phyloP scores from a whole-genome alignment of 1,284 basidiomycete genomes.

The Austropuccinia psidii region DNA sequence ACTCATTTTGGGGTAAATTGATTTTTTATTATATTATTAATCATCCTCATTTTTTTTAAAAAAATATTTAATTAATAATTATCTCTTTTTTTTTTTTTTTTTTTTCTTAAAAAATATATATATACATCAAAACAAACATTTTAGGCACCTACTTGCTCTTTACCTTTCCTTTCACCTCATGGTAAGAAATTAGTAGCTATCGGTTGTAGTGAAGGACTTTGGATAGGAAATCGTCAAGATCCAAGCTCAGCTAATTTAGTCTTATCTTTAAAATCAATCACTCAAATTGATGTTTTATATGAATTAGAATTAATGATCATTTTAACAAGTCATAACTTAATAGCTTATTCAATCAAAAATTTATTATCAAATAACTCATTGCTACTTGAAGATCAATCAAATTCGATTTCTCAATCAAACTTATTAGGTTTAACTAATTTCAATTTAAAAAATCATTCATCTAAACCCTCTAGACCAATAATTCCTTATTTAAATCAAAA shows the following conservation, averaged over 20 bases:
- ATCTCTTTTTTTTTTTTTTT: background rate
- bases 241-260: slow-evolving; percentile 78
- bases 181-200: slow-evolving; percentile 77
- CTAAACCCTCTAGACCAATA: slow-evolving; percentile 38
- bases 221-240: slow-evolving; percentile 87
- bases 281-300: slow-evolving; percentile 87
- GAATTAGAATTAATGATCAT: slow-evolving; percentile 93
- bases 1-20: slow-evolving; percentile 6
- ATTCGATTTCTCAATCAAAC: too few relatives aligned
- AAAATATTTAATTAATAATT: background rate
- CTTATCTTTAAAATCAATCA: slow-evolving; percentile 78
- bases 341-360: slow-evolving; percentile 57
- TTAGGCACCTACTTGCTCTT: slow-evolving; percentile 40
- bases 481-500: slow-evolving; percentile 19
- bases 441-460: background rate
- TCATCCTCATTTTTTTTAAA: background rate
- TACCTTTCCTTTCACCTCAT: slow-evolving; percentile 57
- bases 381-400: too few relatives aligned
- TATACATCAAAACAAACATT: slow-evolving; percentile 23
- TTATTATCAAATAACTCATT: too few relatives aligned
- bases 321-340: slow-evolving; percentile 68
- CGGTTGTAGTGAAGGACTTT: slow-evolving; percentile 90
- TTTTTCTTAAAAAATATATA: background rate
- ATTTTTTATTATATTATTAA: background rate
- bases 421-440: too few relatives aligned